Evolutionary conservation across 768 basidiomycete species (phyloP), one percentile per base, ranked within the genome.

Genomic region (Tulasnella sp.): DNA sequence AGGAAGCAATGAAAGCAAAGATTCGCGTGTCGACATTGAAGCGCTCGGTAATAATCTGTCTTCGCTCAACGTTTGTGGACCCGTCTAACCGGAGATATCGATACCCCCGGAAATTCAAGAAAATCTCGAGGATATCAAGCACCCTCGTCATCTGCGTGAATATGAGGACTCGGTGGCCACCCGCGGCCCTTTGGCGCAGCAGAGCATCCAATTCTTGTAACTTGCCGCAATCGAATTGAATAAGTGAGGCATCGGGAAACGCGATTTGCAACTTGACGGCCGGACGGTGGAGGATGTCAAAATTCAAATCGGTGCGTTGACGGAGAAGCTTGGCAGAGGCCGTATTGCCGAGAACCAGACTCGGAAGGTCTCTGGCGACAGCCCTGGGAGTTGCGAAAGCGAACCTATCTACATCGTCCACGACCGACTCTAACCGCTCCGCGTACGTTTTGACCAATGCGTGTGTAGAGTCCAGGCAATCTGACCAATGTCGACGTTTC

Each of bases 61-160:
- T 86, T 80, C 98, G 94, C 83, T 97, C 96, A 76, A 97, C 94
- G 83, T 93, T 96, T 74, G 96, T 99, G 52, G 93, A 91, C 1
- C 96, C 96, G 81, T 99, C 96, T 40, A 99, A 84, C n/a, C 96
- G 88, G 25, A 97, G 88, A 82, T 99, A 99, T 14, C 96, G 88
- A 81, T 96, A 93, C 0, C 96, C 96, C 81, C 96, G 94, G 76
- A 94, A 90, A 80, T 92, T 96, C 76, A 98, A 87, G 83, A 95
- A 99, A 22, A 91, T 90, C 82, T 98, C 96, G 72, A 99, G 87
- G 77, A 99, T 94, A 81, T 99, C 96, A 77, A 99, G 86, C 39
- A 99, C 91, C 77, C 88, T 87, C 38, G 96, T 97, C 96, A 98
- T 98, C 80, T 99, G 96, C 0, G 96, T 98, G 83, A 99, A 99